Evolutionary conservation across 1,139 yeast genomes (phyloP).

Genomic region (Geotrichum fermentans): DNA sequence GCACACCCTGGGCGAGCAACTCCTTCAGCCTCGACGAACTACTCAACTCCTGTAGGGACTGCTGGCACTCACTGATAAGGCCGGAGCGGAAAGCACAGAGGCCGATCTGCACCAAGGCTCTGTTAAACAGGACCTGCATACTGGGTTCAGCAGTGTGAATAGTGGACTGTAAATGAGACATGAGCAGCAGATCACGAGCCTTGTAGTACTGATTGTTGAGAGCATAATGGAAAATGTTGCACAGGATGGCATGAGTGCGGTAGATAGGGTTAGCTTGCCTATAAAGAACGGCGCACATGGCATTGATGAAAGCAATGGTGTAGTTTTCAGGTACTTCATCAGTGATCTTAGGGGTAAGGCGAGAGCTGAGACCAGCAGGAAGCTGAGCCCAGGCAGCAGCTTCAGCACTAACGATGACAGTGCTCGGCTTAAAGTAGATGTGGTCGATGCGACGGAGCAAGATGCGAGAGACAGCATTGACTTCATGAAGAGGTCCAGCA

Average conservation of each 20-base stretch:
- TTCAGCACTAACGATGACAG: slow-evolving; percentile 67
- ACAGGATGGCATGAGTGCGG: slow-evolving; percentile 78
- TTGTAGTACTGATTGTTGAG: slow-evolving; percentile 74
- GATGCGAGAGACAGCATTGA: slow-evolving; percentile 54
- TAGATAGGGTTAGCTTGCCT: slow-evolving; percentile 62
- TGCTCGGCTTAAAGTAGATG: slow-evolving; percentile 84
- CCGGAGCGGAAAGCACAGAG: slow-evolving; percentile 92
- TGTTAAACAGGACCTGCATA: slow-evolving; percentile 85
- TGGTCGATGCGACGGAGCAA: slow-evolving; percentile 85
- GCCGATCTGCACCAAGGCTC: slow-evolving; percentile 94
- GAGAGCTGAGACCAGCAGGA: slow-evolving; percentile 35
- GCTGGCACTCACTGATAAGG: slow-evolving; percentile 79
- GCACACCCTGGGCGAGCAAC: slow-evolving; percentile 87
- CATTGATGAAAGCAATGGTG: slow-evolving; percentile 56
- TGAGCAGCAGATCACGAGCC: slow-evolving; percentile 83
- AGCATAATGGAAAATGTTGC: slow-evolving; percentile 85
- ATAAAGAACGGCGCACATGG: slow-evolving; percentile 60
- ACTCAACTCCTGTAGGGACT: slow-evolving; percentile 80
- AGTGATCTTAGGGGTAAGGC: slow-evolving; percentile 37
- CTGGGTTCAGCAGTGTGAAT: slow-evolving; percentile 81
- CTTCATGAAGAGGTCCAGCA: slow-evolving; percentile 38
- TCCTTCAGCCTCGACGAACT: slow-evolving; percentile 85
- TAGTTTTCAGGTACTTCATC: slow-evolving; percentile 29
- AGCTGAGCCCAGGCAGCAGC: slow-evolving; percentile 60
- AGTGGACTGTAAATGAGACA: slow-evolving; percentile 76